A percentile compares a stretch with the other conserved stretches of the same genome.
Evolutionary conservation across 2,329 filamentous ascomycete genomes (phyloP).

Genomic region (Gaeumannomyces tritici): DNA sequence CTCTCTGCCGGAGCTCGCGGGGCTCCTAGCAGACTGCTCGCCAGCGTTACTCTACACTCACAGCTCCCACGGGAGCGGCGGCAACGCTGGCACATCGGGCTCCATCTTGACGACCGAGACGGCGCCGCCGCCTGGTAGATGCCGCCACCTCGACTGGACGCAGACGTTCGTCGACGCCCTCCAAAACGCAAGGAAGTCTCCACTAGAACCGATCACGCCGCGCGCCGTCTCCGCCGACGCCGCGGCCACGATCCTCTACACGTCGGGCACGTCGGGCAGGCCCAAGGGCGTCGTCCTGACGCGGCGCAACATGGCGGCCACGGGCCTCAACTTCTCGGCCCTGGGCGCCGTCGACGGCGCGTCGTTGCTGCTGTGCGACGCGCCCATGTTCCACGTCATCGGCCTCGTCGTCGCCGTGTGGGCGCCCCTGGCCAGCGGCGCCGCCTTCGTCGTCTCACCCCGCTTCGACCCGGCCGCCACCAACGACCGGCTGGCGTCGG

Average conservation of each 20-base stretch:
- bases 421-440: constrained; percentile 4
- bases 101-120: not conserved
- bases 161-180: not conserved
- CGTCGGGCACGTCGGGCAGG: constrained; percentile 4
- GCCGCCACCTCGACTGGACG: not conserved
- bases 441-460: constrained; percentile 3
- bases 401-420: constrained; percentile 4
- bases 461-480: constrained; percentile 6
- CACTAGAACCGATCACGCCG: not conserved
- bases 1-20: not conserved
- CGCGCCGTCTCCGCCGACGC: not conserved
- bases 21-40: constrained; percentile 2
- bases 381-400: constrained; percentile 8
- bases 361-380: constrained; percentile 6
- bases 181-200: not conserved
- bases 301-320: constrained; percentile 2
- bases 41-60: not conserved
- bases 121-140: not conserved
- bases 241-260: constrained; percentile 4
- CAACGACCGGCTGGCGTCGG: constrained; percentile 2
- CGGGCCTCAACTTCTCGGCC: constrained; percentile 2
- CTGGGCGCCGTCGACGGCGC: not conserved
- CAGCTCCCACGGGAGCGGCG: too few species aligned
- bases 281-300: constrained; percentile 6
- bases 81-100: not conserved